Conservation (phyloP, 345 rosid genomes). For the Schrenkiella parvula region DNA sequence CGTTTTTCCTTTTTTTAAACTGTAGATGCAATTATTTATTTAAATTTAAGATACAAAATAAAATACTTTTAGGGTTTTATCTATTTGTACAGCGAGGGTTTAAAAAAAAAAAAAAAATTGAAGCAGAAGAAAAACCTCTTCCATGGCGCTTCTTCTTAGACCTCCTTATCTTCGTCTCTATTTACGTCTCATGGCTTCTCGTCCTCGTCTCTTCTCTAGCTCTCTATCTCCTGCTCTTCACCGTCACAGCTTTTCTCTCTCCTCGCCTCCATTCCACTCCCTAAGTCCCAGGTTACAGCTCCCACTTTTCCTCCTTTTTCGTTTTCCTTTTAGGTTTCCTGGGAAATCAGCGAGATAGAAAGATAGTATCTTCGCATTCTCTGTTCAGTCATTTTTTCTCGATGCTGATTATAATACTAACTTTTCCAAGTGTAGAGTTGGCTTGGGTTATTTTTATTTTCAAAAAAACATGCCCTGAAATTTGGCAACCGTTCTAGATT, state of each 20-base stretch:
- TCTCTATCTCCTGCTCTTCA: slow-evolving; percentile 14
- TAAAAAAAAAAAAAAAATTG: background rate
- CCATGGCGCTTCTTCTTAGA: slow-evolving; percentile 34
- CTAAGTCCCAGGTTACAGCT: slow-evolving; percentile 47
- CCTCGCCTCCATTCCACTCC: slow-evolving; percentile 35
- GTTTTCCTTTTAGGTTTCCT: background rate
- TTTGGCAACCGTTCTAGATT: no score
- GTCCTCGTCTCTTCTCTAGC: slow-evolving; percentile 27
- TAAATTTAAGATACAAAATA: background rate
- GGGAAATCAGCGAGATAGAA: background rate
- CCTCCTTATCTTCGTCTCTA: slow-evolving; percentile 28
- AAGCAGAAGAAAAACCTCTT: slow-evolving; percentile 1
- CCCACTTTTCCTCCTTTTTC: background rate
- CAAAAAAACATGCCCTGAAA: no score
- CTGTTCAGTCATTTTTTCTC: background rate
- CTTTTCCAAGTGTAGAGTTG: background rate
- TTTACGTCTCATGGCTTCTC: slow-evolving; percentile 34
- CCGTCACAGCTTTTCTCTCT: slow-evolving; percentile 11
- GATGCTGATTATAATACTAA: background rate
- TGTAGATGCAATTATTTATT: background rate
- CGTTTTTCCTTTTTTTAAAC: no score
- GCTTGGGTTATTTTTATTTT: background rate
- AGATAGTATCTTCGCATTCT: background rate
- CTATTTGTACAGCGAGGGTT: background rate
- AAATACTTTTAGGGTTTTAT: slow-evolving; percentile 17